These are phyloP conservation scores for Mycena floridula DNA, from an alignment of 768 basidiomycete species.

Conservation along the genomic window DNA sequence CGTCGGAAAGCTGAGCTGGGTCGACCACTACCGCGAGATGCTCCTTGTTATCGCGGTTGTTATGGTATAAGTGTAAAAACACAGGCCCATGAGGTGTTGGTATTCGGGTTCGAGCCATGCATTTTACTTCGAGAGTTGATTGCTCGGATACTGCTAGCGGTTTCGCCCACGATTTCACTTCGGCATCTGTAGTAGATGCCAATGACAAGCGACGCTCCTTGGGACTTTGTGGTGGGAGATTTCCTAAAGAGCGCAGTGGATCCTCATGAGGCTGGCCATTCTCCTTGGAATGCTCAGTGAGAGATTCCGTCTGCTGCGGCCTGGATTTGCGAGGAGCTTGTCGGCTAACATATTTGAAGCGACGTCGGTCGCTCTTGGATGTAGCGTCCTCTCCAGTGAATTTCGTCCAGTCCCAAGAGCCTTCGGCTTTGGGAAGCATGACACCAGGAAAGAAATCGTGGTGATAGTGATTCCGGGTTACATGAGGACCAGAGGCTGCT, in stretches of 20 bases:
- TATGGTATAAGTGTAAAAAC: conserved; percentile 94
- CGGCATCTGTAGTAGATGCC: conserved; percentile 12
- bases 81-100: conserved; percentile 93
- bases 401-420: conserved; percentile 53
- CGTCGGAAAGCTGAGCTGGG: conserved; percentile 70
- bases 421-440: conserved; percentile 44
- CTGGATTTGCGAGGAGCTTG: conserved; percentile 70
- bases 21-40: conserved; percentile 95
- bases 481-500: conserved; percentile 65
- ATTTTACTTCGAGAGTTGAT: conserved; percentile 60
- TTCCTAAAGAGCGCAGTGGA: conserved; percentile 31
- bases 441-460: conserved; percentile 72
- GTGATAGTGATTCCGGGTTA: conserved; percentile 81
- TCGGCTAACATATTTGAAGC: conserved; percentile 59
- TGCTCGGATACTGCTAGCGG: conserved; percentile 2
- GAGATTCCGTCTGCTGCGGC: conserved; percentile 26
- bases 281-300: conserved; percentile 17
- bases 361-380: conserved; percentile 34
- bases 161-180: conserved; percentile 20
- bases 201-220: conserved; percentile 38
- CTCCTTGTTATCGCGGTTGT: conserved; percentile 87
- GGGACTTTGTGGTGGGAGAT: conserved; percentile 25
- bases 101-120: conserved; percentile 95
- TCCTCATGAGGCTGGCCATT: conserved; percentile 49
- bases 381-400: conserved; percentile 38